Evolutionary conservation across 345 rosid genomes (phyloP), one percentile per base, ranked within the genome.

Genomic region (Salix udensis): DNA sequence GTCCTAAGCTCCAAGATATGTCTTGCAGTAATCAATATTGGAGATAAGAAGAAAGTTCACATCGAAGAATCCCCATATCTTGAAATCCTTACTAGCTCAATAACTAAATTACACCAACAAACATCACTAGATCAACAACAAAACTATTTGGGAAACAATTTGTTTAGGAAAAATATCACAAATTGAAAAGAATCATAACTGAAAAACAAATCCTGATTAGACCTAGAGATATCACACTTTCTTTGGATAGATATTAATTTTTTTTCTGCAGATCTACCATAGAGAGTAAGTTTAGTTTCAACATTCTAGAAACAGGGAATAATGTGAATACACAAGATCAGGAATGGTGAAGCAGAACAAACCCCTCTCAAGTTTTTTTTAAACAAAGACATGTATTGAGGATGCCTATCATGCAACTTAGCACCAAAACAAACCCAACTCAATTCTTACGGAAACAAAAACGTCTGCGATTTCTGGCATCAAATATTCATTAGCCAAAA

Each of bases 401-500:
- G 77, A 74, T 67, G 62, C 62, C 34, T 5, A 30, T 34, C 66
- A 67, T 58, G 52, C 37, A 61, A 77, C 30, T 62, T 36, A 76
- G 15, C 44, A 13, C 48, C 60, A 67, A 30, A 6, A 69, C 46
- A 74, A 58, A 4, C 76, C 50, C 75, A 75, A 10, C 52, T 44
- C 23, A 50, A 68, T 31, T 62, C 23, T 21, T 42, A 30, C 5
- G 31, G 31, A 31, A 77, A 40, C 10, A 34, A 14, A 23, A 12
- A 74, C 15, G n/a, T 3, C 16, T 30, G 11, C 46, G 46, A 40
- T 40, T 40, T 12, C 46, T 40, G 46, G 46, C 46, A 40, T 40
- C 14, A 40, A 34, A 16, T 31, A 74, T 23, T 2, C 23, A 34
- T 9, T 4, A 52, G 11, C 37, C 1, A 15, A 67, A 37, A 24